phyloP scores from a whole-genome alignment of 345 rosid species.

The Aquilaria malaccensis region DNA sequence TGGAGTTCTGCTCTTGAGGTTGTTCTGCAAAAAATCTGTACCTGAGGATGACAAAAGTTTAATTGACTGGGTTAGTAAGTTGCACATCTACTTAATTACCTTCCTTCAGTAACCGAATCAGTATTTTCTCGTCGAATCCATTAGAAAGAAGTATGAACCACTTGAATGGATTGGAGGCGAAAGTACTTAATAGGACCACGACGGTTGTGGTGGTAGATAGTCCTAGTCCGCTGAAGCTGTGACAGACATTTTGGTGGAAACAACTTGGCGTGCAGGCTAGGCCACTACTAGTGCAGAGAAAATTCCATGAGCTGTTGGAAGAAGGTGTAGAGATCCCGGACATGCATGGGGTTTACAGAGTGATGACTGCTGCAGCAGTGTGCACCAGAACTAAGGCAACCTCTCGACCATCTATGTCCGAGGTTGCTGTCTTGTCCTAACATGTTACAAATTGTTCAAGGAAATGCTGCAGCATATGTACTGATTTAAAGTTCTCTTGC shows the following conservation, averaged over 20 bases:
- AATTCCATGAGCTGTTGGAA: constrained; percentile 31
- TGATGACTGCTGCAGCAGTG: constrained; percentile 31
- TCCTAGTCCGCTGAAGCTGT: too few relatives aligned
- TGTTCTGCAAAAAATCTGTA: constrained; percentile 26
- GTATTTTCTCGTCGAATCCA: background rate
- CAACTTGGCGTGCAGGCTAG: constrained; percentile 20
- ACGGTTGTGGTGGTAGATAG: too few relatives aligned
- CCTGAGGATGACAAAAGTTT: constrained; percentile 28
- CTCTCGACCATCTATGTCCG: constrained; percentile 21
- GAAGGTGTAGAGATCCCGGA: constrained; percentile 26
- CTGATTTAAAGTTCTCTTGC: background rate
- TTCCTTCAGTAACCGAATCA: background rate
- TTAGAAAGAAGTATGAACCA: background rate
- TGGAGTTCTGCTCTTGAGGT: constrained; percentile 34
- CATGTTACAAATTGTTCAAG: background rate
- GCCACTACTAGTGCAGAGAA: constrained; percentile 29
- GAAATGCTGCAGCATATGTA: background rate
- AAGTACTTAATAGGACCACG: too few relatives aligned
- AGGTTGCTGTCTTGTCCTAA: constrained; percentile 16
- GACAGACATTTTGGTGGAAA: too few relatives aligned
- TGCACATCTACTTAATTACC: background rate
- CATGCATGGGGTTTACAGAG: constrained; percentile 31
- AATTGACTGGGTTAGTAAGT: constrained; percentile 31
- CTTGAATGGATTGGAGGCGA: too few relatives aligned
- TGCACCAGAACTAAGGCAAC: constrained; percentile 25